These are phyloP conservation scores for Colletotrichum endophyticum DNA, from an alignment of 2,329 filamentous ascomycete genomes.

Conservation along the genomic window DNA sequence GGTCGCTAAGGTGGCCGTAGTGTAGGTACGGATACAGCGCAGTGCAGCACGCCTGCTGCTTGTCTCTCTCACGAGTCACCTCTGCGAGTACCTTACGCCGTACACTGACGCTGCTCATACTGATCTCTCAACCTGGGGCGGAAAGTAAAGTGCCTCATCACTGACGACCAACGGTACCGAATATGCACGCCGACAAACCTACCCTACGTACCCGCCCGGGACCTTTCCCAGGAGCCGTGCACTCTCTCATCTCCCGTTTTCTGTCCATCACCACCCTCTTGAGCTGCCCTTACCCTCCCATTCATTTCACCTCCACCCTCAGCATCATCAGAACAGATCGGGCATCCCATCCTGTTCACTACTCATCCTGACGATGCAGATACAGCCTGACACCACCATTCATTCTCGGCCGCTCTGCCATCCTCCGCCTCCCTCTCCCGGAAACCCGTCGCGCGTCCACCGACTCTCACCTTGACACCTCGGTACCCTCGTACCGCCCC, in stretches of 20 bases:
- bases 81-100: background rate
- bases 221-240: background rate
- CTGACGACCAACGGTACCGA: background rate
- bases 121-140: background rate
- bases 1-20: background rate
- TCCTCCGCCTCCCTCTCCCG: background rate
- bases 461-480: background rate
- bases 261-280: background rate
- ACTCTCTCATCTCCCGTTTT: background rate
- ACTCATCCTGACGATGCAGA: background rate
- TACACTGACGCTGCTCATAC: background rate
- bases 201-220: background rate
- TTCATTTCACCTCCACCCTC: background rate
- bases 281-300: background rate
- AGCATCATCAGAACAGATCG: background rate
- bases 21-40: background rate
- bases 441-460: background rate
- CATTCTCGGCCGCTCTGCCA: background rate
- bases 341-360: background rate
- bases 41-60: background rate
- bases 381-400: background rate
- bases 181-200: background rate
- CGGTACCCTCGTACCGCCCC: slow-evolving; percentile 12
- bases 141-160: background rate
- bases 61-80: background rate